Percentiles rank a stretch among this genome's conserved stretches.
Evolutionary conservation across 495 filamentous ascomycete genomes (phyloP).

Genomic region (Podospora appendiculata): DNA sequence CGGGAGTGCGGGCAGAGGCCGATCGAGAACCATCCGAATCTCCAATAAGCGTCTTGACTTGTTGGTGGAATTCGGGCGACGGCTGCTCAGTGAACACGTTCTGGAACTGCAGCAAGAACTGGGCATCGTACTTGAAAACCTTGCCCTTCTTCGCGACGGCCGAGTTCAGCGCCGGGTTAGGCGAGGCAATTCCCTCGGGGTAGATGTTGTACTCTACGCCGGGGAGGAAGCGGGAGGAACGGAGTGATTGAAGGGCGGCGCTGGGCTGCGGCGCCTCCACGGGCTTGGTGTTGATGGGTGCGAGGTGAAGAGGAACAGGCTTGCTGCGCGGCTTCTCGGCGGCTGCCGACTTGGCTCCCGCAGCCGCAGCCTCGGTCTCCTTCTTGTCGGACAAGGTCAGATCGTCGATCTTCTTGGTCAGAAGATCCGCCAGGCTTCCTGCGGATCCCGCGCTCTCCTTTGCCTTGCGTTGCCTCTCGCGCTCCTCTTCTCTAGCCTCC

Average conservation of each 20-base stretch:
- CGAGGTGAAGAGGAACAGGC: conserved; percentile 75
- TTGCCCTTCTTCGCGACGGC: conserved; percentile 65
- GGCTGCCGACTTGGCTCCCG: conserved; percentile 41
- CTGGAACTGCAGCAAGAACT: conserved; percentile 97
- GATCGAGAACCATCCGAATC: conserved; percentile 59
- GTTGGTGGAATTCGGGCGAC: conserved; percentile 78
- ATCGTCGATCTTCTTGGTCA: conserved; percentile 35
- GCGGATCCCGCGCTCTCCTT: conserved; percentile 14
- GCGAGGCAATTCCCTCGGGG: conserved; percentile 71
- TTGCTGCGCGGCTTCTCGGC: conserved; percentile 54
- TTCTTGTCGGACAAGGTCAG: conserved; percentile 34
- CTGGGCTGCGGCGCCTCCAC: conserved; percentile 86
- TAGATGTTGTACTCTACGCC: conserved; percentile 60
- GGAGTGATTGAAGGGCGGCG: conserved; percentile 82
- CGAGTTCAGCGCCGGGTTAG: conserved; percentile 81
- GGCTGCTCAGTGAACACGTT: conserved; percentile 91
- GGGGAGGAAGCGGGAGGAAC: conserved; percentile 72
- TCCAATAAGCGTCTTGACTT: conserved; percentile 81
- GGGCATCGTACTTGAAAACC: conserved; percentile 85
- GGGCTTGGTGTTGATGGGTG: conserved; percentile 62
- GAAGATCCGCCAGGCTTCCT: conserved; percentile 26
- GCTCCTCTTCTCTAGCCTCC: conserved; percentile 49
- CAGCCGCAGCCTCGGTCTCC: conserved; percentile 34
- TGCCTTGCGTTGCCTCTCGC: conserved; percentile 39
- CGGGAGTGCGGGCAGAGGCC: conserved; percentile 62